phyloP scores from a whole-genome alignment of 495 filamentous ascomycete species.

The Xylaria castorea region DNA sequence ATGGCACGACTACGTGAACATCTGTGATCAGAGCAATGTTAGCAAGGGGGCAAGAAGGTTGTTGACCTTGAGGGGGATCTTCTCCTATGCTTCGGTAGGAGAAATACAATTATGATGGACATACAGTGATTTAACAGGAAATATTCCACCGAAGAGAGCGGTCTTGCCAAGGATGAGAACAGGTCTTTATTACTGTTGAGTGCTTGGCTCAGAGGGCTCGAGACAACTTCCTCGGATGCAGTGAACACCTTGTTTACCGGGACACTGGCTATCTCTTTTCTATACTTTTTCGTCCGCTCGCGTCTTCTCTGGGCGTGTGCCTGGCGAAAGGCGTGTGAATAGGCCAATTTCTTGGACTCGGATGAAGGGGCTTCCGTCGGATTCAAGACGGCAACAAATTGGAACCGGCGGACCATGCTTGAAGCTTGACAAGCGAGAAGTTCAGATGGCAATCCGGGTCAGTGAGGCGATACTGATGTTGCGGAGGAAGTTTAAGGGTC shows the following conservation, averaged over 20 bases:
- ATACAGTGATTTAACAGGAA: conserved; percentile 29
- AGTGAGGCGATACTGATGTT: background rate
- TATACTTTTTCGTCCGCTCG: conserved; percentile 1
- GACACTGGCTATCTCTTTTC: conserved; percentile 3
- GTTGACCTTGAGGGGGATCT: background rate
- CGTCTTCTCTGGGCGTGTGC: conserved; percentile 26
- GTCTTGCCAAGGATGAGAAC: conserved; percentile 26
- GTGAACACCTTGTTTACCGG: background rate
- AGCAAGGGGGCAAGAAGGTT: conserved; percentile 5
- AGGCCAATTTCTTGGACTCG: conserved; percentile 23
- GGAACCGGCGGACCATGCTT: conserved; percentile 23
- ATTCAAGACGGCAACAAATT: conserved; percentile 23
- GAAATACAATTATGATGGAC: background rate
- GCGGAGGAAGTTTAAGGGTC: background rate
- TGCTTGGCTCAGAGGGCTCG: conserved; percentile 12
- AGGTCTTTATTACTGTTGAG: conserved; percentile 23
- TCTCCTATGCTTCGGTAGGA: background rate
- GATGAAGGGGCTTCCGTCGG: conserved; percentile 18
- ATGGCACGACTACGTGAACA: conserved; percentile 24
- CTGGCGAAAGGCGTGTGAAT: conserved; percentile 28
- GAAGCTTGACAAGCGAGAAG: background rate
- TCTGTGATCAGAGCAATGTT: conserved; percentile 11
- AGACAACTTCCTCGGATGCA: background rate
- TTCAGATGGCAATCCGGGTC: background rate
- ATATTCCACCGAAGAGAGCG: conserved; percentile 25